A percentile compares a stretch with the other conserved stretches of the same genome.
These are phyloP conservation scores for Clonostachys solani DNA, from an alignment of 2,329 filamentous ascomycete genomes.

Conservation along the genomic window DNA sequence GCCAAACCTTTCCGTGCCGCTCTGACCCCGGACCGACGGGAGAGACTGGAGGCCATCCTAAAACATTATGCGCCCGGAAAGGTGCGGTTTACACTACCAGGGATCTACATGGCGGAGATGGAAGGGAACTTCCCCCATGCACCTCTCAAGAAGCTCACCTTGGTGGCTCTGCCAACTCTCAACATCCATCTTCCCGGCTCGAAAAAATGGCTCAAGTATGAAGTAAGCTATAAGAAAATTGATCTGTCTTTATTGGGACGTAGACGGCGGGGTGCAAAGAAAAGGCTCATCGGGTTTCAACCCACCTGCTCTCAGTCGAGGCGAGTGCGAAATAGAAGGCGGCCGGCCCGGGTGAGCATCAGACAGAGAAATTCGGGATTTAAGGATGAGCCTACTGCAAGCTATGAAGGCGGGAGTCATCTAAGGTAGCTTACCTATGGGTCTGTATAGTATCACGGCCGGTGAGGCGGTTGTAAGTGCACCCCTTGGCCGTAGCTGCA, in stretches of 20 bases:
- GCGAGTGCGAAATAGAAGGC: too few relatives aligned
- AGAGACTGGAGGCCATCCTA: slow-evolving; percentile 34
- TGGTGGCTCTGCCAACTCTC: slow-evolving; percentile 51
- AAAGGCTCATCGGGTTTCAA: too few relatives aligned
- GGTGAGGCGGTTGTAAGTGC: too few relatives aligned
- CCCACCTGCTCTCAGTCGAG: too few relatives aligned
- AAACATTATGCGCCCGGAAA: slow-evolving; percentile 49
- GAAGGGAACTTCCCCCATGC: neutral
- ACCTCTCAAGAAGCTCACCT: slow-evolving; percentile 18
- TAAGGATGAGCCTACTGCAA: too few relatives aligned
- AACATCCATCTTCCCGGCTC: slow-evolving; percentile 40
- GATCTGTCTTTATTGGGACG: slow-evolving; percentile 26
- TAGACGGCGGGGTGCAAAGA: too few relatives aligned
- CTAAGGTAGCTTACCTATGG: too few relatives aligned
- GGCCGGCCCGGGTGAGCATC: too few relatives aligned
- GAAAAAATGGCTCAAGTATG: slow-evolving; percentile 42
- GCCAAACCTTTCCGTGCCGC: slow-evolving; percentile 43
- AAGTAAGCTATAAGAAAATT: slow-evolving; percentile 45
- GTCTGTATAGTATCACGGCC: too few relatives aligned
- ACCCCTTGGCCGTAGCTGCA: too few relatives aligned
- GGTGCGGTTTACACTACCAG: slow-evolving; percentile 50
- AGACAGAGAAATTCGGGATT: too few relatives aligned
- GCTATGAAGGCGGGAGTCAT: too few relatives aligned
- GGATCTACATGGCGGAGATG: slow-evolving; percentile 41
- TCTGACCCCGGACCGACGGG: slow-evolving; percentile 23